phyloP scores from a whole-genome alignment of 257 asterid species.

The Mitragyna speciosa region DNA sequence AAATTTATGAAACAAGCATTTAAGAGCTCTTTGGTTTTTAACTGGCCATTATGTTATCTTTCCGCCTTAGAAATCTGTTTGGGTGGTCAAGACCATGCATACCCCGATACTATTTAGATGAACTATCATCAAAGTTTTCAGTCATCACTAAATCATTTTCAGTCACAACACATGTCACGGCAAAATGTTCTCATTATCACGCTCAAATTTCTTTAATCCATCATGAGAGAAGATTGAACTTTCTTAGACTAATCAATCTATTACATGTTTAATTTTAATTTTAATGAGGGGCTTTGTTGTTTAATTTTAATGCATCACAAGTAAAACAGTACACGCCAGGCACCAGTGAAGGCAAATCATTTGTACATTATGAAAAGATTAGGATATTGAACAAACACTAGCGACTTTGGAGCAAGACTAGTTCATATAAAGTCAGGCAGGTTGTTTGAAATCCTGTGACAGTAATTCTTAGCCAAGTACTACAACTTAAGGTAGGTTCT shows the following conservation, averaged over 20 bases:
- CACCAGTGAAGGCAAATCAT: not conserved
- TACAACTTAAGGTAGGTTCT: conserved; percentile 6
- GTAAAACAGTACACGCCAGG: not conserved
- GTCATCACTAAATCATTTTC: not conserved
- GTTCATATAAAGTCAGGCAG: not conserved
- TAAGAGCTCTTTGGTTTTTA: not conserved
- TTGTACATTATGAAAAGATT: not conserved
- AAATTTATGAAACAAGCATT: not conserved
- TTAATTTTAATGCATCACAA: not conserved
- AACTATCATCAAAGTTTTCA: not conserved
- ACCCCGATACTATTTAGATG: not conserved
- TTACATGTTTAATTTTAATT: not conserved
- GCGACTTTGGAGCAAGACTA: not conserved
- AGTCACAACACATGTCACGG: not conserved
- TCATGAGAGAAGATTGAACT: not conserved
- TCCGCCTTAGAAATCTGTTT: not conserved
- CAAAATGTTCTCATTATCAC: not conserved
- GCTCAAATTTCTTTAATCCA: conserved; percentile 4
- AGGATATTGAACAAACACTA: not conserved
- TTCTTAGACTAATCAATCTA: not conserved
- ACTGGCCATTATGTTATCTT: not conserved
- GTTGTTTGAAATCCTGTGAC: conserved; percentile 19
- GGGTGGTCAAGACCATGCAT: not conserved
- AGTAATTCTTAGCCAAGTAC: conserved; percentile 5
- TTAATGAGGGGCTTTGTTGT: too few relatives aligned